Evolutionary conservation across 805 yeast genomes (phyloP).

Genomic region (Ogataea zsoltii): DNA sequence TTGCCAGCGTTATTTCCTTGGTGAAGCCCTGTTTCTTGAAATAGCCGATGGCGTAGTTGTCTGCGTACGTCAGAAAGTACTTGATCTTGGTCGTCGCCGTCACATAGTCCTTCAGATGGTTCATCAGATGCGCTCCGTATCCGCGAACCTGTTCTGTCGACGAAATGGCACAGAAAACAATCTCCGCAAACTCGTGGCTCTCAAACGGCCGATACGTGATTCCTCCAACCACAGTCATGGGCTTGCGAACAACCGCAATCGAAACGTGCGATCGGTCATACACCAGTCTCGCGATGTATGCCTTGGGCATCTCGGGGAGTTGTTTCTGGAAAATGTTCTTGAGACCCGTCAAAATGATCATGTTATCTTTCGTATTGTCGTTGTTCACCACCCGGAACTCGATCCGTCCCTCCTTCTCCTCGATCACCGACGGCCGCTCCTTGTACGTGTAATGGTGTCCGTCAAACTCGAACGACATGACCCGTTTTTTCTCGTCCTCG

Average conservation of each 20-base stretch:
- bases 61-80: conserved; percentile 93
- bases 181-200: conserved; percentile 89
- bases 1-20: conserved; percentile 86
- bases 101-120: conserved; percentile 94
- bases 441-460: conserved; percentile 81
- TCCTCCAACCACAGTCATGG: conserved; percentile 89
- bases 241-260: conserved; percentile 93
- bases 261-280: conserved; percentile 93
- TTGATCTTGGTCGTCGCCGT: conserved; percentile 81
- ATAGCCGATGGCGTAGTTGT: conserved; percentile 97
- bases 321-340: conserved; percentile 97
- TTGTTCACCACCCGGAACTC: conserved; percentile 96
- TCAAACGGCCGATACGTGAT: conserved; percentile 95
- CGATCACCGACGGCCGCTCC: conserved; percentile 92
- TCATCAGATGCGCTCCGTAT: conserved; percentile 98
- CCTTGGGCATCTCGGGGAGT: conserved; percentile 97
- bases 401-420: conserved; percentile 89
- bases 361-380: conserved; percentile 81
- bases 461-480: conserved; percentile 59
- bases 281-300: conserved; percentile 90
- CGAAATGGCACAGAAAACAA: conserved; percentile 96
- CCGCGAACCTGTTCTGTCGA: conserved; percentile 98
- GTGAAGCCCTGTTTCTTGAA: conserved; percentile 98
- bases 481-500: conserved; percentile 44
- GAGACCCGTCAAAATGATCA: conserved; percentile 91